Conservation (phyloP, 345 rosid species). For the Lepidium africanum region DNA sequence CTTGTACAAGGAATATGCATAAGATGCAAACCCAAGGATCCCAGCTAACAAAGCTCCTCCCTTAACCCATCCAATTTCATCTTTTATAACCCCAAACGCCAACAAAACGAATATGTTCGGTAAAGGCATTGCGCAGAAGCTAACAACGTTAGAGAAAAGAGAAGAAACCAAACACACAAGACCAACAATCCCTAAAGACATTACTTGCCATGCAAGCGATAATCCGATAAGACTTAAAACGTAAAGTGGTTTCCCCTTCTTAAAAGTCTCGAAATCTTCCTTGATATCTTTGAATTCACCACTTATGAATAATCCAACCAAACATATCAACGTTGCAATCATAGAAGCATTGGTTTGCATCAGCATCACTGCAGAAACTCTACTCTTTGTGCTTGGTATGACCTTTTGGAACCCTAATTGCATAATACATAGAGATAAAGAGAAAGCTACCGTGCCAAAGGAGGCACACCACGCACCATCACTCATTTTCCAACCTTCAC, state of each 20-base stretch:
- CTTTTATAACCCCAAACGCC: constrained; percentile 27
- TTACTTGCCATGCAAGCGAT: constrained; percentile 30
- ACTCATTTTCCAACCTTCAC: constrained; percentile 1
- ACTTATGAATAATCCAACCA: constrained; percentile 20
- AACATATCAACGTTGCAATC: constrained; percentile 20
- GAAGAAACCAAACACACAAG: constrained; percentile 30
- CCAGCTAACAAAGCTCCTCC: constrained; percentile 28
- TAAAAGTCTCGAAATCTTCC: constrained; percentile 14
- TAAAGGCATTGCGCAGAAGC: constrained; percentile 19
- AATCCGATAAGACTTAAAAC: constrained; percentile 17
- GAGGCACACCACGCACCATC: constrained; percentile 27
- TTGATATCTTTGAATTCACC: constrained; percentile 5
- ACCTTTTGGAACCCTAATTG: constrained; percentile 34
- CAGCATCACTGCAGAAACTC: constrained; percentile 6
- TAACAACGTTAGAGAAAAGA: constrained; percentile 34
- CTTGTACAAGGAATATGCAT: constrained; percentile 10
- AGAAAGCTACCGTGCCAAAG: constrained; percentile 34
- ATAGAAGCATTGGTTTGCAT: constrained; percentile 20
- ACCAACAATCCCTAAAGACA: constrained; percentile 32
- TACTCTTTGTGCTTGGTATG: not conserved
- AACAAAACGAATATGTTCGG: constrained; percentile 15
- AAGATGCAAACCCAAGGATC: constrained; percentile 15
- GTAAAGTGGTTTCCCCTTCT: constrained; percentile 14
- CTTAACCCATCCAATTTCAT: constrained; percentile 16
- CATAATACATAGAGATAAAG: constrained; percentile 35